phyloP scores from a whole-genome alignment of 2,329 filamentous ascomycete genomes.

The Trichophyton benhamiae region DNA sequence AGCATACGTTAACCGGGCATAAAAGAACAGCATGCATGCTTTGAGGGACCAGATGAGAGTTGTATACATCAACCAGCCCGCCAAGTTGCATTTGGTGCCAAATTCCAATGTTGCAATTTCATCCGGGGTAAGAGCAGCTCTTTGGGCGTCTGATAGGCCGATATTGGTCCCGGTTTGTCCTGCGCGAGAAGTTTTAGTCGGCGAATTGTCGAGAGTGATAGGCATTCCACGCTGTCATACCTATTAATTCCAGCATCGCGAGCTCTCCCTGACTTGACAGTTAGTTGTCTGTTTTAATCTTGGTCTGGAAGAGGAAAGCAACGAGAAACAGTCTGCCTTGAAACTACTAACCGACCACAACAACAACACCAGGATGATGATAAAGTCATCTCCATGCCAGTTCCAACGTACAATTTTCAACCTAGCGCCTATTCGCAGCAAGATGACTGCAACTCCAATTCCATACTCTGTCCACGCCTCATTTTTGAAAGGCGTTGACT shows the following conservation, averaged over 20 bases:
- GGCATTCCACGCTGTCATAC: constrained; percentile 2
- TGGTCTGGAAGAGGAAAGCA: not conserved
- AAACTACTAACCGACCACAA: constrained; percentile 27
- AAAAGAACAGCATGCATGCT: constrained; percentile 35
- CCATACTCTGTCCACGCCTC: constrained; percentile 37
- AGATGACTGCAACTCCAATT: constrained; percentile 28
- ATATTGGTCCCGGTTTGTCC: constrained; percentile 31
- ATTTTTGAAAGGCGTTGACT: constrained; percentile 29
- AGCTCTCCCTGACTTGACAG: constrained; percentile 13
- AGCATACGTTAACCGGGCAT: constrained; percentile 32
- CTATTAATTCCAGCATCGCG: constrained; percentile 17
- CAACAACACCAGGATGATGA: constrained; percentile 26
- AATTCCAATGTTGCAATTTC: constrained; percentile 21
- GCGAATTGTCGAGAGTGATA: not conserved
- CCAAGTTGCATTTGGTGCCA: constrained; percentile 25
- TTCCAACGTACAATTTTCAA: constrained; percentile 30
- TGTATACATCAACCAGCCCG: constrained; percentile 33
- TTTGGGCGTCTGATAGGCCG: constrained; percentile 24
- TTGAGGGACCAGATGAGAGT: constrained; percentile 35
- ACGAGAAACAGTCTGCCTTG: not conserved
- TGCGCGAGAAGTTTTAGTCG: constrained; percentile 10
- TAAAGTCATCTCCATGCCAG: constrained; percentile 36
- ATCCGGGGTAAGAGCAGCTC: constrained; percentile 20
- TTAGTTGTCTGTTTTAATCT: not conserved
- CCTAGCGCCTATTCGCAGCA: constrained; percentile 31